Conservation (phyloP, 2,329 filamentous ascomycete species). For the Orbilia blumenaviensis region DNA sequence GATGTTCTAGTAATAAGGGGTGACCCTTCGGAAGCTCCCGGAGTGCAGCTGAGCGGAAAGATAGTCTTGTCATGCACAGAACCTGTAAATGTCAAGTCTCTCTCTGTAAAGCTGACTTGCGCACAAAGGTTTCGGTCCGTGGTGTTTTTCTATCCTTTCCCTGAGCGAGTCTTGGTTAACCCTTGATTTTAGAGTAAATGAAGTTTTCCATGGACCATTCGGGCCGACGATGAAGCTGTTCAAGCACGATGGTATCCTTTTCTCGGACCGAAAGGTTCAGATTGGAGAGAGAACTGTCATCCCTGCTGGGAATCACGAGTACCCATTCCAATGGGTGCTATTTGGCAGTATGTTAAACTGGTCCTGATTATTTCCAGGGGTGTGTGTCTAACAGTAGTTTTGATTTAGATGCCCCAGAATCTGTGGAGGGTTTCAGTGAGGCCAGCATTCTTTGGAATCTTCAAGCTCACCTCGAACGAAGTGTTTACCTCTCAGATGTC, state of each 20-base stretch:
- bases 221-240: slow-evolving; percentile 69
- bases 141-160: background rate
- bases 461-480: slow-evolving; percentile 86
- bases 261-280: slow-evolving; percentile 63
- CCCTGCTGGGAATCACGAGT: slow-evolving; percentile 81
- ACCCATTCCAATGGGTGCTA: slow-evolving; percentile 79
- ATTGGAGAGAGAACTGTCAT: slow-evolving; percentile 69
- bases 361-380: slow-evolving; percentile 60
- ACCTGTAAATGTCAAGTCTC: slow-evolving; percentile 75
- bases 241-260: slow-evolving; percentile 74
- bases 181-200: slow-evolving; percentile 61
- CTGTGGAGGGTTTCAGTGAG: slow-evolving; percentile 85
- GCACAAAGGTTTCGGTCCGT: slow-evolving; percentile 75
- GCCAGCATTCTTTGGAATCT: slow-evolving; percentile 89
- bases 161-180: slow-evolving; percentile 62
- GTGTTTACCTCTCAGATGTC: slow-evolving; percentile 88
- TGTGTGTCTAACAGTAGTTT: slow-evolving; percentile 6
- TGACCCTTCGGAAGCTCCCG: slow-evolving; percentile 76
- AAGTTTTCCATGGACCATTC: slow-evolving; percentile 69
- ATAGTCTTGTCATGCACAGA: slow-evolving; percentile 77
- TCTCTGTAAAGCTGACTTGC: slow-evolving; percentile 76
- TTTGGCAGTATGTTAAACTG: slow-evolving; percentile 69
- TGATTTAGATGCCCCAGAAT: slow-evolving; percentile 70
- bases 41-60: slow-evolving; percentile 76
- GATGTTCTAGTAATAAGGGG: slow-evolving; percentile 83